Base-by-base conservation (phyloP, 2,329 filamentous ascomycete species). In the Fusarium keratoplasticum region DNA sequence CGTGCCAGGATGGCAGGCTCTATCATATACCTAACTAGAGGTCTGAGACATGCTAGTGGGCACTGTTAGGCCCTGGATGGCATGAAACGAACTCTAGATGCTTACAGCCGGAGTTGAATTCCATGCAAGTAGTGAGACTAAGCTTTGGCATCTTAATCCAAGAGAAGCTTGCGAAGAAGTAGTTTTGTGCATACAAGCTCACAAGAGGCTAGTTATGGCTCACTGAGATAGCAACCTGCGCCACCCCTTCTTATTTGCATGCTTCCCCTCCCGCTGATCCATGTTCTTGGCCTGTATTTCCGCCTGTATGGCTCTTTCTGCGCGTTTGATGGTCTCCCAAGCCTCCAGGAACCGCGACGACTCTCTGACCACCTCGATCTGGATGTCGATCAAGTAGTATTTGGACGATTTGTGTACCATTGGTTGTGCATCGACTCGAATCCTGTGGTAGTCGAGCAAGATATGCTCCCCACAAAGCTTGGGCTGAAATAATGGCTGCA, bases 341-440 rank as follows among this genome's bases (percentile, higher is more conserved):
- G 22, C 47, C 20, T 63, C 47, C 18, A 55, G 10, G 13, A 55
- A 36, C 13, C 44, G 61, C 4, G 61, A 55, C 3, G 61, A 55
- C 22, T 63, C 44, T 9, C 61, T 20, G 9, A 33, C 13, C 0
- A 38, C 38, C 50, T 63, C 58, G 10, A 57, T 47, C 6, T 50
- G 18, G n/a, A 68, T 65, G 16, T 64, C 66, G 25, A 68, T 38
- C 2, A 68, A 64, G 40, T 50, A 64, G 40, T 68, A 68, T 33
- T 68, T 68, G 2, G 60, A 13, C 16, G 38, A 63, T n/a, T 47
- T 44, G 36, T 50, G 40, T 13, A 68, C 42, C 10, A 18, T 64
- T 47, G 66, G 50, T 33, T 59, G 35, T n/a, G 61, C 52, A 22
- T 59, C 52, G 4, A 68, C 66, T 16, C 54, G 40, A 14, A 68